Base-by-base conservation (phyloP, 2,329 filamentous ascomycete genomes). In the Zasmidium angulare region DNA sequence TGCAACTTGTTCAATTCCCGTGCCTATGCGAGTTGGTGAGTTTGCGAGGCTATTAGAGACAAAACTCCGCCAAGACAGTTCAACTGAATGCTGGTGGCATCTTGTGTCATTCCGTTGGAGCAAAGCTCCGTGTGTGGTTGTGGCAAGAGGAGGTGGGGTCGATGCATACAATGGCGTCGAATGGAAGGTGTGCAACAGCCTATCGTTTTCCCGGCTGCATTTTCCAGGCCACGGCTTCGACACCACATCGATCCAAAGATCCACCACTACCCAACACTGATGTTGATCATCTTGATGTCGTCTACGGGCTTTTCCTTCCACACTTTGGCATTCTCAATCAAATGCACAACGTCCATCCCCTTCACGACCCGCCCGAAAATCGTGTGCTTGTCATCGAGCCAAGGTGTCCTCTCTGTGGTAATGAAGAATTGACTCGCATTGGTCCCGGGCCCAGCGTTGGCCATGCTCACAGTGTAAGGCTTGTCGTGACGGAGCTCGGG, bases 371-470 rank as follows among this genome's bases (percentile, higher is more conserved):
- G 83, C 0, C 95, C 95, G 73, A 99, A 99, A 55, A 99, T 90
- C 0, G 93, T 98, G 75, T 99, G 95, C 75, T 97, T 96, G 64
- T 89, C 88, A 74, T 99, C 95, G 54, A 99, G 78, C 95, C 95
- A 99, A 4, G 92, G 89, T 80, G 95, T 92, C 79, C 96, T 96
- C 76, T 97, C 96, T 0, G 93, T 97, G 0, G 95, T 99, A 66
- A 99, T 96, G 71, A 99, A 99, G 74, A 99, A 99, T 74, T 99
- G 95, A 71, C 89, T 95, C 14, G 90, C 95, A 73, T 99, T 99
- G 36, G 93, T 97, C 69, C 93, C 92, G 0, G 92, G 91, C 0
- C 95, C 95, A 0, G 95, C 93, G 74, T 99, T 99, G 12, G 95
- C 95, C 95, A 99, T 99, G 73, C 90, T 96, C 59, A 98, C 82